Percentiles rank a stretch among this genome's conserved stretches.
phyloP scores from a whole-genome alignment of 139 green algal species.

The Astrephomene gubernaculifera region DNA sequence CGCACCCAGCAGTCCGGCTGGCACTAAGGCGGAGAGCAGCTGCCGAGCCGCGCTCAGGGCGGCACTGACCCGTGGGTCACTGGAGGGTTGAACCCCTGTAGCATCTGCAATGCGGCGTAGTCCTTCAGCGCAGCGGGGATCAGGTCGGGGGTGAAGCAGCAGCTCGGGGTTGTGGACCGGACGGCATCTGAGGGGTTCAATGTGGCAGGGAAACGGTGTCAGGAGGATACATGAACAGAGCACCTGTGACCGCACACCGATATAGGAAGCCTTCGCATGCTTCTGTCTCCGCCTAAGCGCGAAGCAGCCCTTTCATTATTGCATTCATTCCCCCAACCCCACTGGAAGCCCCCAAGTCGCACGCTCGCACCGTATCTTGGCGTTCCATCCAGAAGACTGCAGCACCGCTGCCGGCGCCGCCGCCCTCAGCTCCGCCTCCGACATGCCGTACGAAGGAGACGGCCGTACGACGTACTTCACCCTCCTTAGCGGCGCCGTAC shows the following conservation, averaged over 20 bases:
- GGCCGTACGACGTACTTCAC: not conserved
- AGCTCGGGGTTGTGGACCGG: slow-evolving; percentile 35
- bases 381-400: slow-evolving; percentile 7
- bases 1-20: not conserved
- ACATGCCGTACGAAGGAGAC: not conserved
- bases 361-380: slow-evolving; percentile 33
- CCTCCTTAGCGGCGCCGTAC: not conserved
- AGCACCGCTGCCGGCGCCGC: slow-evolving; percentile 16
- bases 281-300: too few relatives aligned
- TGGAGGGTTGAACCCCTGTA: not conserved
- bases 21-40: slow-evolving; percentile 16
- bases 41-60: not conserved
- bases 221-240: too few relatives aligned
- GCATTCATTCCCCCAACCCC: too few relatives aligned
- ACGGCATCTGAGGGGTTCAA: slow-evolving; percentile 16
- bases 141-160: slow-evolving; percentile 2
- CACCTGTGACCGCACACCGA: too few relatives aligned
- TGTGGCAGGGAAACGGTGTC: too few relatives aligned
- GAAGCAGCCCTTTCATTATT: too few relatives aligned
- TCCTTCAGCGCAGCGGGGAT: not conserved
- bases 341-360: too few relatives aligned
- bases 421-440: not conserved
- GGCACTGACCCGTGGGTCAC: not conserved
- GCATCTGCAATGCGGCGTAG: not conserved
- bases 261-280: too few relatives aligned